Conservation (phyloP, 768 basidiomycete species). For the Leccinellum luteum region DNA sequence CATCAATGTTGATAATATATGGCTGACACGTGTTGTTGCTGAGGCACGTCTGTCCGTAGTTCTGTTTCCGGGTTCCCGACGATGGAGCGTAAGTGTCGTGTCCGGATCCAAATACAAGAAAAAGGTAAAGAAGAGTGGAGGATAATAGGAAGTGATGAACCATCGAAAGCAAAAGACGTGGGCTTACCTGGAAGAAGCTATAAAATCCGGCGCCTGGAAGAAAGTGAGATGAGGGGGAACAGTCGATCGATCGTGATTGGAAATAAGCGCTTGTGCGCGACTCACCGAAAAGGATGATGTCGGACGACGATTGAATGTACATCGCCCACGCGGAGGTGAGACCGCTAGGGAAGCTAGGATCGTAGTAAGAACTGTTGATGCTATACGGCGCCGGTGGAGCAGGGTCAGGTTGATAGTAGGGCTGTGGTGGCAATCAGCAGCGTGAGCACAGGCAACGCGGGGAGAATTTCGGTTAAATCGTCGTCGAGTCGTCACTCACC, state of each 20-base stretch:
- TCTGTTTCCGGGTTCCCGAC: background rate
- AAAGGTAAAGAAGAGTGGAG: no score
- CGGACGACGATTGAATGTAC: constrained; percentile 31
- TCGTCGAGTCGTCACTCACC: constrained; percentile 25
- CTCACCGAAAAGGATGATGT: constrained; percentile 44
- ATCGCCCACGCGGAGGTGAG: constrained; percentile 12
- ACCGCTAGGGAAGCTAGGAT: constrained; percentile 33
- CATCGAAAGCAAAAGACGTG: no score
- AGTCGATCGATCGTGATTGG: constrained; percentile 23
- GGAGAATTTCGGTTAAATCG: background rate
- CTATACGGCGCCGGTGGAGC: constrained; percentile 42
- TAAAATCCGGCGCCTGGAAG: constrained; percentile 46
- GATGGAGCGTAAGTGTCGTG: background rate
- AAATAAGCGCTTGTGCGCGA: constrained; percentile 10
- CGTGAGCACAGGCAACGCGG: background rate
- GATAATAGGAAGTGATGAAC: background rate
- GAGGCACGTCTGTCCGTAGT: background rate
- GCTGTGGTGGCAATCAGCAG: constrained; percentile 23
- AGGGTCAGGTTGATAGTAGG: constrained; percentile 49
- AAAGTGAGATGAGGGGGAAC: no score
- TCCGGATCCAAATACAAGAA: background rate
- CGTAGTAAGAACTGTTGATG: constrained; percentile 32
- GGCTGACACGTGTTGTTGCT: background rate
- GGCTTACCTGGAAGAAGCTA: constrained; percentile 42
- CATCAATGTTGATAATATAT: background rate